Base-by-base conservation (phyloP, 768 basidiomycete species). In the Termitomyces sp. region DNA sequence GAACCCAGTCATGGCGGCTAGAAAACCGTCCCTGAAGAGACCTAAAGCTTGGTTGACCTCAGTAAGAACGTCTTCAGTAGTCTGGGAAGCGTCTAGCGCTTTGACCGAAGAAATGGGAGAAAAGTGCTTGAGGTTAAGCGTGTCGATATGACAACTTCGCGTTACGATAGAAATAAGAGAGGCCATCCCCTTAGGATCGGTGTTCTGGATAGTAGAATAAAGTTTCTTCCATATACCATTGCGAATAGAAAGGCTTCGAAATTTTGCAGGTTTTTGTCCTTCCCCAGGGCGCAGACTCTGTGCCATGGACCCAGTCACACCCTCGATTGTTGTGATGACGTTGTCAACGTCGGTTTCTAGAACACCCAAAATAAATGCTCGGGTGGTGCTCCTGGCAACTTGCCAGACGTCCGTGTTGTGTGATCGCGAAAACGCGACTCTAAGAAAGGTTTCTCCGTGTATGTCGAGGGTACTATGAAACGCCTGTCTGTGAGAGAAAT, bases 161-260 rank as follows among this genome's bases (percentile, higher is more conserved):
- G 88, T 76, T 7, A 89, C 70, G 2, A 84, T 72, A 29, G 75
- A 69, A 36, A 94, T 70, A 27, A 94, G 66, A 35, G 79, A 73
- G 10, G 78, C 78, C 22, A 87, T 73, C 1, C 79, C 88, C 31
- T 81, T 75, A 7, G 72, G 64, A 63, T 94, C 90, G 38, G 72
- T 72, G 18, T 80, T 75, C 42, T 80, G 76, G 4, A 94, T 66
- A 6, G 73, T 71, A 9, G 80, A 75, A 61, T 89, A 94, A 3
- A 82, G 70, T 59, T 76, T 79, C 50, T 69, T 73, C 95, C 95
- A 98, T 31, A 91, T 68, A 42, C 78, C 78, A 43, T 77, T 75
- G 46, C 79, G 80, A 44, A 88, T 70, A 22, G 68, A 61, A 48
- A 77, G 68, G 10, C 63, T 62, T 5, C 72, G 65, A 45, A 79